Base-by-base conservation (phyloP, 371 early-diverging fungal species). In the Mortierella sp. region DNA sequence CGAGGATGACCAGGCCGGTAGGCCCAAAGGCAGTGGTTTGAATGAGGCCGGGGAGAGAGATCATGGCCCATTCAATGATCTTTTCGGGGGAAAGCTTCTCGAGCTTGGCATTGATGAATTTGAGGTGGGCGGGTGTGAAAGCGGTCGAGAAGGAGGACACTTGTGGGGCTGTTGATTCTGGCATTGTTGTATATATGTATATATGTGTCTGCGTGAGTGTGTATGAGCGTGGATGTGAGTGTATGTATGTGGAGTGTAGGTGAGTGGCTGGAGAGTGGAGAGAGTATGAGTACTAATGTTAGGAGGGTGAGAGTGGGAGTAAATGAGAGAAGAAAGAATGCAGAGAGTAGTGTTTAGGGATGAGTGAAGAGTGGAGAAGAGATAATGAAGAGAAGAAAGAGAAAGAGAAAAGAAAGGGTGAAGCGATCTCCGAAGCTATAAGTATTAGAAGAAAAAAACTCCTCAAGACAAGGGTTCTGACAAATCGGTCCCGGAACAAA, bases 1-100 rank as follows among this genome's bases (percentile, higher is more conserved):
- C 95, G 57, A 94, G 86, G 57, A 95, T 93, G 78, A 92, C 96
- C 75, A 95, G 91, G 21, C 98, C 97, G 26, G 97, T 96, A 70
- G 96, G 92, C 8, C 98, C 98, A 88, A 98, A 97, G 52, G 98
- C 97, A 47, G 98, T 97, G 65, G 97, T 97, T 87, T 98, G 98
- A 82, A 93, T 95, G 48, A 98, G 90, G 55, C 92, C 92, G n/a
- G 95, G 95, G 54, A 97, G 89, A 9, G 94, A 91, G 75, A 94
- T 88, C 72, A 95, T 91, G 74, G 97, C 97, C 98, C 98, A 98
- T 72, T 94, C 93, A 52, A 98, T 90, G 82, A 98, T 94, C 89
- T 97, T 93, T 78, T 94, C 90, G 10, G 98, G 96, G 21, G 93
- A 83, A n/a, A 92, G 85, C 60, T 88, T 91, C 72, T 89, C 83